Base-by-base conservation (phyloP, 179 eudicot genomes). In the Spergularia azorica region DNA sequence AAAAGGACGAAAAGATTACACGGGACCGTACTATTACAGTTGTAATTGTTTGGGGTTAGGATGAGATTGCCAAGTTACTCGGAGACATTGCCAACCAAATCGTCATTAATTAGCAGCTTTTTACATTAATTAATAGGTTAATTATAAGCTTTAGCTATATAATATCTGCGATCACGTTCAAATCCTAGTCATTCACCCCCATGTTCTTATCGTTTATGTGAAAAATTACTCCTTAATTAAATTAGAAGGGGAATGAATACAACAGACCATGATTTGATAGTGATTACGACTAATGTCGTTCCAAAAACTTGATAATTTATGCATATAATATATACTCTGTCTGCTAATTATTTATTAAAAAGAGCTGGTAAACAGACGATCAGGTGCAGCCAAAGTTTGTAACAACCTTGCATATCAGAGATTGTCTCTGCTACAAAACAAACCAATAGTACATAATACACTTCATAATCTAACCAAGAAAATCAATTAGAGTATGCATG, bases 391-490 rank as follows among this genome's bases (percentile, higher is more conserved):
- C 43, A 71, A 78, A 72, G 67, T 32, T 15, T 9, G 32, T 67
- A 18, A 72, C 83, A 81, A 72, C 71, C 75, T 67, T 66, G 77
- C 80, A 81, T 14, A 68, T 59, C 76, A 66, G 80, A 67, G 18
- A 50, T 21, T 81, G 80, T 77, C 77, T 13, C n/a, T 16, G 68
- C 77, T 78, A 72, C 15, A 65, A 20, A 60, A 72, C 72, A 78
- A 48, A 68, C 3, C 58, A 68, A 18, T 43, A 6, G 9, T 63
- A 10, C 66, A 21, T 2, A 63, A 3, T 14, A 17, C 60, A 17
- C n/a, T 17, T 43, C 48, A 43, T 43, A 43, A 4, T 43, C 48
- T 43, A 43, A 43, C 48, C 8, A 43, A 43, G 5, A 4, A 43
- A 43, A 43, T 43, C 6, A 43, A 43, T 43, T 43, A 43, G 48